Evolutionary conservation across 129 eudicot genomes (phyloP), one percentile per base, ranked within the genome.

Genomic region (Artemisia annua): DNA sequence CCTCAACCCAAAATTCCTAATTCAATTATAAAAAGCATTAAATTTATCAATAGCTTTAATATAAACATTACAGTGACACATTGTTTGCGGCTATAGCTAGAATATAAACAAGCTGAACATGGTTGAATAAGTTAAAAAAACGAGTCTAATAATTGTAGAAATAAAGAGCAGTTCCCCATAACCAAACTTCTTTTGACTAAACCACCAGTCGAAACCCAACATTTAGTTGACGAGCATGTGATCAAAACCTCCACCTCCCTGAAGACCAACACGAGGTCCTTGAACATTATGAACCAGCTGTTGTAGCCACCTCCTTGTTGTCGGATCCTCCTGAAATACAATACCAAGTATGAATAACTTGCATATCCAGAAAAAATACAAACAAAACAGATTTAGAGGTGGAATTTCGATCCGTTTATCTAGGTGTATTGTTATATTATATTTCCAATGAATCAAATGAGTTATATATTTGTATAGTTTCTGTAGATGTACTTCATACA

Each of bases 271-370:
- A 43, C 91, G 84, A 14, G 90, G 86, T 53, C 86, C 92, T 70
- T 88, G 92, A 46, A 90, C 97, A 10, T 86, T 93, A 69, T 82
- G 89, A 58, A 93, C 82, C 79, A 93, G 75, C 76, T 93, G 98
- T 56, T 80, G 89, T 7, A 90, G 86, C 97, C 97, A 87, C 79
- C 88, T 83, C 66, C 87, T 82, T 17, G 96, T 84, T 12, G 96
- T 83, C 3, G 87, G 96, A 44, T 93, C 97, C 72, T 93, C 97
- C 98, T 93, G 83, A 67, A 78, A 66, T 62, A 69, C 66, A 76
- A 13, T 61, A 22, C 22, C 46, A 8, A 1, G 9, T 7, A 7
- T 39, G 2, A 7, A 7, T 1, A 39, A 7, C 46, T 39, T 39
- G 46, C 46, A 39, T 1, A 39, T 7, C 46, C 46, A 39, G 46